phyloP scores from a whole-genome alignment of 768 basidiomycete genomes.

The Porphyrellus cyaneotinctus region DNA sequence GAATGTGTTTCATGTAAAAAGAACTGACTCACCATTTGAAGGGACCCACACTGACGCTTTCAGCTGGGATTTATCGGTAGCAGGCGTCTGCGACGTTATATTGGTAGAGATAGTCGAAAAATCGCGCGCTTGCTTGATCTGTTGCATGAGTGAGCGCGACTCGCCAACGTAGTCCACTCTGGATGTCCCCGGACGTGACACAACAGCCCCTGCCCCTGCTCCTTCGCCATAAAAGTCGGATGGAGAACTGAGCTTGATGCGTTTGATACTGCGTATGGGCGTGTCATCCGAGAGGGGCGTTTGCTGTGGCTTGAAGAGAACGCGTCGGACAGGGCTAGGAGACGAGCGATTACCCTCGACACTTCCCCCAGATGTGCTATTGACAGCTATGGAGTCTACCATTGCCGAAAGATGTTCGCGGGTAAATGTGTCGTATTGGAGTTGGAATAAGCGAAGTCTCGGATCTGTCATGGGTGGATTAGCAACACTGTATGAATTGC shows the following conservation, averaged over 20 bases:
- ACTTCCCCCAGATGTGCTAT: constrained; percentile 58
- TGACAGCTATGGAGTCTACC: constrained; percentile 90
- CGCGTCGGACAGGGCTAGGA: constrained; percentile 40
- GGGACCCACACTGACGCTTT: not conserved
- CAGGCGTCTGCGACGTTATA: constrained; percentile 36
- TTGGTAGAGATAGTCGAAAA: constrained; percentile 72
- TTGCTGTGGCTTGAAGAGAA: constrained; percentile 48
- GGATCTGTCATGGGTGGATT: constrained; percentile 56
- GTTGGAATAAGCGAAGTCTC: constrained; percentile 82
- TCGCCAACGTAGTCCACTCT: constrained; percentile 76
- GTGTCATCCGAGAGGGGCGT: constrained; percentile 39
- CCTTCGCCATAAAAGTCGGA: constrained; percentile 56
- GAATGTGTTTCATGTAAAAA: not conserved
- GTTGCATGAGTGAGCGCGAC: constrained; percentile 71
- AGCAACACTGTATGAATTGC: constrained; percentile 13
- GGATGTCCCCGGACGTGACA: constrained; percentile 44
- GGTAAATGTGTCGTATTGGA: constrained; percentile 95
- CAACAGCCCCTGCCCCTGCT: constrained; percentile 41
- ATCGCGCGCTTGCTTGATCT: constrained; percentile 73
- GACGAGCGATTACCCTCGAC: constrained; percentile 42
- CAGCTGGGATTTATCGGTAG: constrained; percentile 9
- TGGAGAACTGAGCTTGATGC: constrained; percentile 71
- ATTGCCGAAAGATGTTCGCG: constrained; percentile 90
- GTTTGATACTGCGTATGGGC: constrained; percentile 71
- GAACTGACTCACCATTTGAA: constrained; percentile 15